Conservation (phyloP, 345 rosid genomes). For the Citrus glauca region DNA sequence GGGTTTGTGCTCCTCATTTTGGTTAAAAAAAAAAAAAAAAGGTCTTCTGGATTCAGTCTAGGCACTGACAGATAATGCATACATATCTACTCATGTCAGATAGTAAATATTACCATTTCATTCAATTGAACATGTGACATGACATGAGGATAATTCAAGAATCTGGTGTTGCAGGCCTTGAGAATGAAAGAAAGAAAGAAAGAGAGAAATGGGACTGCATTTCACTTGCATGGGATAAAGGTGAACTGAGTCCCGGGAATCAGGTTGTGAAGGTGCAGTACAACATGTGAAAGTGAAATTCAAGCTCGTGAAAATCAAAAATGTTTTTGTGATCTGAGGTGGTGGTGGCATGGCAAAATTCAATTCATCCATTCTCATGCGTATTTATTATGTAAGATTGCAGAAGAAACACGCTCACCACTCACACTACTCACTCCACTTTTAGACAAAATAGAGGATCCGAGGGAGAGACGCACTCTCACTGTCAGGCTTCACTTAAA, state of each 20-base stretch:
- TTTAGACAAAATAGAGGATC: conserved; percentile 13
- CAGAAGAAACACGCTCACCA: neutral
- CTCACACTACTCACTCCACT: too few species aligned
- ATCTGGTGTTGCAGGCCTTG: neutral
- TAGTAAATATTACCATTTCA: too few species aligned
- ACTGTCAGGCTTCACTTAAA: neutral
- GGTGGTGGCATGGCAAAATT: conserved; percentile 15
- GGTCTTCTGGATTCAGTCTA: too few species aligned
- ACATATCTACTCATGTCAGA: neutral
- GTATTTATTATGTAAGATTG: neutral
- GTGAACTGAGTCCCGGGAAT: conserved; percentile 33
- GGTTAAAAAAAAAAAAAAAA: too few species aligned
- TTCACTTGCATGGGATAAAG: conserved; percentile 32
- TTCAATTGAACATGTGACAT: conserved; percentile 2
- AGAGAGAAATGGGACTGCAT: neutral
- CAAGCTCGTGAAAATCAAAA: conserved; percentile 37
- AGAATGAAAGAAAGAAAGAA: neutral
- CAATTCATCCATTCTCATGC: conserved; percentile 2
- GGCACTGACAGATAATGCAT: too few species aligned
- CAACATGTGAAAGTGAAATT: conserved; percentile 31
- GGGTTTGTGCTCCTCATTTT: too few species aligned
- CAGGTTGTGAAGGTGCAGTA: conserved; percentile 27
- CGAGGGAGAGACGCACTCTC: neutral
- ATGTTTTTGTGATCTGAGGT: conserved; percentile 19
- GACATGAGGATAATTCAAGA: neutral